phyloP scores from a whole-genome alignment of 257 asterid species.

The Ehretia macrophylla region DNA sequence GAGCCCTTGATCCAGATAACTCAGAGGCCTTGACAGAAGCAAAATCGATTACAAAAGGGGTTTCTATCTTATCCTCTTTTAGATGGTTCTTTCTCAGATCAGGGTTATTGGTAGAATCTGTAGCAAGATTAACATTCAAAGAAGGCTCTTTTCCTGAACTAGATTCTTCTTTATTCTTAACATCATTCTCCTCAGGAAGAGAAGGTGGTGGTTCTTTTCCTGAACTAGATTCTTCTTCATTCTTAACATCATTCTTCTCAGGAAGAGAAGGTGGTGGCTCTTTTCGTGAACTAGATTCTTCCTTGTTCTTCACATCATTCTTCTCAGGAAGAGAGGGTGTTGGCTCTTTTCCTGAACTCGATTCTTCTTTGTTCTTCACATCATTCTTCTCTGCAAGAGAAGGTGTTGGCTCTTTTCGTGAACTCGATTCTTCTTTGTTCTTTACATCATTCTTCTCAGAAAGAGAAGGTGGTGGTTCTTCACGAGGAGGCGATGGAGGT shows the following conservation, averaged over 20 bases:
- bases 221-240: slow-evolving; percentile 18
- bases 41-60: slow-evolving; percentile 1
- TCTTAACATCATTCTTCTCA: neutral
- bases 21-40: neutral
- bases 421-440: slow-evolving; percentile 24
- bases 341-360: slow-evolving; percentile 23
- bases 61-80: slow-evolving; percentile 30
- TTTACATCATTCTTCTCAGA: slow-evolving; percentile 24
- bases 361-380: slow-evolving; percentile 17
- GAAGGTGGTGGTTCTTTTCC: slow-evolving; percentile 26
- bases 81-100: slow-evolving; percentile 32
- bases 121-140: slow-evolving; percentile 12
- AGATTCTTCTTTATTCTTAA: slow-evolving; percentile 27
- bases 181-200: slow-evolving; percentile 17
- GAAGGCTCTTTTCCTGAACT: slow-evolving; percentile 22
- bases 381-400: neutral
- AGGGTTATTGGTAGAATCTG: slow-evolving; percentile 18
- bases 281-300: slow-evolving; percentile 14
- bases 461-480: slow-evolving; percentile 25
- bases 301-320: slow-evolving; percentile 23
- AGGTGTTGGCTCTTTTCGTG: neutral
- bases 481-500: slow-evolving; percentile 45
- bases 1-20: slow-evolving; percentile 9
- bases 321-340: slow-evolving; percentile 15
- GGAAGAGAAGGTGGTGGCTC: slow-evolving; percentile 3